These are phyloP conservation scores for Colletotrichum cereale DNA, from an alignment of 2,329 filamentous ascomycete genomes.

Conservation along the genomic window DNA sequence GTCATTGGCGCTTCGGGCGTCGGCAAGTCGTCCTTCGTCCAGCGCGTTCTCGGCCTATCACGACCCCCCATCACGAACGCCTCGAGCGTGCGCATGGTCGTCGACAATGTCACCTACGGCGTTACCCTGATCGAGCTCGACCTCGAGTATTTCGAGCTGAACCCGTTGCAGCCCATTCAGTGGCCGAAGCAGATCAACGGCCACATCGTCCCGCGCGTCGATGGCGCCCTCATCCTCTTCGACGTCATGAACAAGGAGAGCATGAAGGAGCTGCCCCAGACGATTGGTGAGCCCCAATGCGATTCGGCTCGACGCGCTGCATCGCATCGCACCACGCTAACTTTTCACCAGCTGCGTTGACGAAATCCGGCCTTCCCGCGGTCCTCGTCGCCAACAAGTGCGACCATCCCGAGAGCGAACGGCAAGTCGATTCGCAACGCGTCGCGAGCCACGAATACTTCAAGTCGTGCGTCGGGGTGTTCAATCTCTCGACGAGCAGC, in stretches of 20 bases:
- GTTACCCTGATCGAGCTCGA: conserved; percentile 76
- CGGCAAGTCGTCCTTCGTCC: conserved; percentile 77
- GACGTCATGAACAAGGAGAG: conserved; percentile 85
- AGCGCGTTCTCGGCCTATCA: conserved; percentile 69
- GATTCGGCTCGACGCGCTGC: conserved; percentile 10
- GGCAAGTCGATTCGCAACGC: conserved; percentile 77
- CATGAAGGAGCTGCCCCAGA: conserved; percentile 79
- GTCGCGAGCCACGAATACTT: conserved; percentile 74
- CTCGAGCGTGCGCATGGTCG: conserved; percentile 67
- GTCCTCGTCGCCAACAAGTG: conserved; percentile 92
- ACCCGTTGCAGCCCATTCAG: conserved; percentile 68
- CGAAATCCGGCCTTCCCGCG: conserved; percentile 79
- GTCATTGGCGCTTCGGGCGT: conserved; percentile 75
- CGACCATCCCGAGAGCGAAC: conserved; percentile 78
- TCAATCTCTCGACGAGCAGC: conserved; percentile 78
- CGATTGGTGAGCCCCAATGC: conserved; percentile 75
- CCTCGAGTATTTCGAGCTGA: conserved; percentile 73
- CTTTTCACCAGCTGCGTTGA: conserved; percentile 73
- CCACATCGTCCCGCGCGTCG: conserved; percentile 78
- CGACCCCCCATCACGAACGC: conserved; percentile 66
- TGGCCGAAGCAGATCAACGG: conserved; percentile 79
- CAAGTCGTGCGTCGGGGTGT: conserved; percentile 77
- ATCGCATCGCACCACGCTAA: conserved; percentile 42
- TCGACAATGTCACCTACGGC: conserved; percentile 69
- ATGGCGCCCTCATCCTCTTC: conserved; percentile 88